phyloP scores from a whole-genome alignment of 805 yeast species.

The Suhomyces faveliae region DNA sequence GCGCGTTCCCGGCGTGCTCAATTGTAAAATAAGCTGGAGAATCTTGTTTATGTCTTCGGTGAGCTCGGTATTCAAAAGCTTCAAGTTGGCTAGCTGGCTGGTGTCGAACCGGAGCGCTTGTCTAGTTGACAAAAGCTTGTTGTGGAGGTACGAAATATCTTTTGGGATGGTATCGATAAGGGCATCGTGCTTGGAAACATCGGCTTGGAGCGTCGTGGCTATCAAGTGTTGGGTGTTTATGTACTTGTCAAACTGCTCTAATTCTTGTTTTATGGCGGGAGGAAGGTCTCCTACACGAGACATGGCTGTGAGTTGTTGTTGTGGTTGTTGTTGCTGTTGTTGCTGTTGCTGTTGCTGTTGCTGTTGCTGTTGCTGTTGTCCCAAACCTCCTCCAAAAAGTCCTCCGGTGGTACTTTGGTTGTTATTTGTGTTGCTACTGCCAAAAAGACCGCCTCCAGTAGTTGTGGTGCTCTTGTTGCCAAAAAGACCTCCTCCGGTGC shows the following conservation, averaged over 20 bases:
- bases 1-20: constrained; percentile 53
- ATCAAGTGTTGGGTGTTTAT: constrained; percentile 72
- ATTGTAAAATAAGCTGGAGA: constrained; percentile 52
- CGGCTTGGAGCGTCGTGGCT: constrained; percentile 64
- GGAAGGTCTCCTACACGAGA: constrained; percentile 75
- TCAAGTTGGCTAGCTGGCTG: constrained; percentile 32
- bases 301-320: constrained; percentile 62
- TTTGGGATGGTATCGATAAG: constrained; percentile 70
- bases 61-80: constrained; percentile 38
- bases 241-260: constrained; percentile 68
- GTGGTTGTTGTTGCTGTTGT: constrained; percentile 42
- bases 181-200: constrained; percentile 59
- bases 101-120: constrained; percentile 58
- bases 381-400: constrained; percentile 9
- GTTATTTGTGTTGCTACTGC: constrained; percentile 10
- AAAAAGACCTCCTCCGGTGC: constrained; percentile 10
- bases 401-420: constrained; percentile 9
- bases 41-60: constrained; percentile 53
- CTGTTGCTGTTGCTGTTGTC: constrained; percentile 8
- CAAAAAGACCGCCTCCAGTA: constrained; percentile 11
- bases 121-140: constrained; percentile 59
- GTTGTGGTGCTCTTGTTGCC: constrained; percentile 12
- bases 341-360: constrained; percentile 36
- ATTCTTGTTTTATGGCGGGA: constrained; percentile 62
- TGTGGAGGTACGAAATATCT: constrained; percentile 63